A percentile compares a stretch with the other conserved stretches of the same genome.
Conservation (phyloP, 2,329 filamentous ascomycete genomes). For the Penicillium sp. region DNA sequence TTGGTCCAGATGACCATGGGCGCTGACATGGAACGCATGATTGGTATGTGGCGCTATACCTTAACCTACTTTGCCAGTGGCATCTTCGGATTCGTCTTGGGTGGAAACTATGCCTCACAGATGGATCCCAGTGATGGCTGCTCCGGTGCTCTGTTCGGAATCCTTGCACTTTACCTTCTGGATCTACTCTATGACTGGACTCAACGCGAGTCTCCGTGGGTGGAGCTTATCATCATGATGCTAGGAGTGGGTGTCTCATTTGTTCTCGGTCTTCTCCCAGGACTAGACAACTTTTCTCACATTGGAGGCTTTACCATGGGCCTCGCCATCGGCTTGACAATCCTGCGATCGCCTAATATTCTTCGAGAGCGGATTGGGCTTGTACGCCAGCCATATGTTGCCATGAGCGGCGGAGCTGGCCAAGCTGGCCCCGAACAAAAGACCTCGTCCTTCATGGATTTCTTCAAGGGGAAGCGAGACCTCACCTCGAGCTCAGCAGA, state of each 20-base stretch:
- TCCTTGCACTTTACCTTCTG: slow-evolving; percentile 82
- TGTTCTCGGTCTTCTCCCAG: slow-evolving; percentile 84
- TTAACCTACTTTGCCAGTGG: slow-evolving; percentile 87
- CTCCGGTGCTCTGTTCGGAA: slow-evolving; percentile 86
- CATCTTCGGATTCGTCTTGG: slow-evolving; percentile 93
- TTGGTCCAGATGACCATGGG: slow-evolving; percentile 86
- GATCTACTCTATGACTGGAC: slow-evolving; percentile 93
- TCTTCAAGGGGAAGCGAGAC: slow-evolving; percentile 59
- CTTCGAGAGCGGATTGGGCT: slow-evolving; percentile 72
- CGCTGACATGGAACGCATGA: slow-evolving; percentile 86
- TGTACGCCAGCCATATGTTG: slow-evolving; percentile 67
- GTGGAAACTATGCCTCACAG: slow-evolving; percentile 85
- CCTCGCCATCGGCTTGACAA: slow-evolving; percentile 76
- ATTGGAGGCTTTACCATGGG: slow-evolving; percentile 96
- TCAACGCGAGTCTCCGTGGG: slow-evolving; percentile 70
- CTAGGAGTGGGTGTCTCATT: slow-evolving; percentile 87
- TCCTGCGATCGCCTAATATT: slow-evolving; percentile 83
- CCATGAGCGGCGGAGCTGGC: slow-evolving; percentile 56
- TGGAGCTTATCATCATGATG: slow-evolving; percentile 83
- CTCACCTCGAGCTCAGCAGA: slow-evolving; percentile 13
- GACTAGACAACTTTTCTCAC: slow-evolving; percentile 94
- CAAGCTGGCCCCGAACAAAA: slow-evolving; percentile 33
- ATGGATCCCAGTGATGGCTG: slow-evolving; percentile 82
- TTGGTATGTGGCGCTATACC: slow-evolving; percentile 83
- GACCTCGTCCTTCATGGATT: slow-evolving; percentile 53